Percentiles rank a stretch among this genome's conserved stretches.
Evolutionary conservation across 2,329 filamentous ascomycete genomes (phyloP).

Genomic region (Neobulgaria alba): DNA sequence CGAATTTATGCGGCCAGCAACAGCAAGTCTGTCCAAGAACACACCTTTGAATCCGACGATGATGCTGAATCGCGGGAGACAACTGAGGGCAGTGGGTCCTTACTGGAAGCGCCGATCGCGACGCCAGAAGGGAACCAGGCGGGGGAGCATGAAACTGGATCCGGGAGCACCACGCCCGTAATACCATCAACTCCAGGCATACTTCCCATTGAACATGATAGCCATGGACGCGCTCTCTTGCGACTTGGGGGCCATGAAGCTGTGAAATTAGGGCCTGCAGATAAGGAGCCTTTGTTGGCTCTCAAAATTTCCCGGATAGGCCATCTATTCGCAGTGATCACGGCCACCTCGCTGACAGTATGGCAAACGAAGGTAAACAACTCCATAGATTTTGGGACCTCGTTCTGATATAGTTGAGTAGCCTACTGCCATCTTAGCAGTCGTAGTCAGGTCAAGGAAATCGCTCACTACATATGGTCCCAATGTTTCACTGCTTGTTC

Average conservation of each 20-base stretch:
- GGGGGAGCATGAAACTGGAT: slow-evolving; percentile 16
- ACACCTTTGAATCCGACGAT: slow-evolving; percentile 49
- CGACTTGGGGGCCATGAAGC: slow-evolving; percentile 10
- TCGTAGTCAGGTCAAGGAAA: slow-evolving; percentile 70
- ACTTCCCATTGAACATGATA: slow-evolving; percentile 49
- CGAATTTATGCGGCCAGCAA: slow-evolving; percentile 74
- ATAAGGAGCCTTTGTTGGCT: slow-evolving; percentile 60
- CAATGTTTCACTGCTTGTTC: slow-evolving; percentile 76
- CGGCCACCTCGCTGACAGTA: slow-evolving; percentile 74
- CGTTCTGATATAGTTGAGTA: slow-evolving; percentile 32
- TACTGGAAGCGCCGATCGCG: slow-evolving; percentile 22
- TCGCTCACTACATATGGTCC: slow-evolving; percentile 78
- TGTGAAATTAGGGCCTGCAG: slow-evolving; percentile 10
- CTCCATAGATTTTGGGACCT: slow-evolving; percentile 1
- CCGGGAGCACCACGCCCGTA: slow-evolving; percentile 36
- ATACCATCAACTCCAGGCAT: slow-evolving; percentile 51
- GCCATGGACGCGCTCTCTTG: slow-evolving; percentile 22
- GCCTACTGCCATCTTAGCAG: slow-evolving; percentile 82
- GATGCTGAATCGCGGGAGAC: slow-evolving; percentile 39
- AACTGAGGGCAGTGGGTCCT: slow-evolving; percentile 29
- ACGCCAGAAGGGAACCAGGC: slow-evolving; percentile 20
- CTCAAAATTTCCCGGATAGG: slow-evolving; percentile 71
- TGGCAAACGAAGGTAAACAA: slow-evolving; percentile 83
- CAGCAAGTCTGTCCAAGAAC: slow-evolving; percentile 44
- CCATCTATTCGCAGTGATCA: slow-evolving; percentile 81